These are phyloP conservation scores for Gomphus bonarii DNA, from an alignment of 1,284 basidiomycete genomes.

Conservation along the genomic window DNA sequence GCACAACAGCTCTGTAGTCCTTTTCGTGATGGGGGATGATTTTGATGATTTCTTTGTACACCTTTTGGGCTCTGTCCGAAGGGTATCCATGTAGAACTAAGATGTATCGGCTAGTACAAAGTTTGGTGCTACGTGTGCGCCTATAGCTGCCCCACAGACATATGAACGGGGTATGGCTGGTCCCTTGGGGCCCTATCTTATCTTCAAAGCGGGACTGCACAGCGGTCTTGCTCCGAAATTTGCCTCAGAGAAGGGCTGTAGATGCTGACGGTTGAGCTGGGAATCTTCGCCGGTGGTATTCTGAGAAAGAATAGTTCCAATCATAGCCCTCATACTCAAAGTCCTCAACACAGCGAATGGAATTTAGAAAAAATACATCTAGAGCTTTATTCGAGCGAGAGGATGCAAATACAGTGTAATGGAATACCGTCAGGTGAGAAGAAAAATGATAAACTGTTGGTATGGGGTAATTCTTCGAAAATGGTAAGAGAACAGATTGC, in stretches of 20 bases:
- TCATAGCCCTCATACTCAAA: slow-evolving; percentile 31
- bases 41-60: too few relatives aligned
- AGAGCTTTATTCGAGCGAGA: slow-evolving; percentile 5
- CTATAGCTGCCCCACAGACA: too few relatives aligned
- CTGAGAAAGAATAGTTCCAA: slow-evolving; percentile 23
- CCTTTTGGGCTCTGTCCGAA: too few relatives aligned
- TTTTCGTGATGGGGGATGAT: too few relatives aligned
- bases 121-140: too few relatives aligned
- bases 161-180: too few relatives aligned
- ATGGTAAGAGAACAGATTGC: not conserved
- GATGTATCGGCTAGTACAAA: too few relatives aligned
- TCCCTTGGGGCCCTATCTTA: too few relatives aligned
- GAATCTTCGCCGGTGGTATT: not conserved
- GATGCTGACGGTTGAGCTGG: not conserved
- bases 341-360: too few relatives aligned
- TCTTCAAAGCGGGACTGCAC: not conserved
- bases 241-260: not conserved
- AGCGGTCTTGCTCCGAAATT: not conserved
- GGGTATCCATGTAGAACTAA: too few relatives aligned
- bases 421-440: not conserved
- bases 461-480: not conserved
- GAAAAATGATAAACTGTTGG: not conserved
- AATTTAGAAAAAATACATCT: slow-evolving; percentile 2
- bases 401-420: slow-evolving; percentile 6
- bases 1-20: too few relatives aligned